phyloP scores from a whole-genome alignment of 768 basidiomycete species.

The Serendipita vermifera region DNA sequence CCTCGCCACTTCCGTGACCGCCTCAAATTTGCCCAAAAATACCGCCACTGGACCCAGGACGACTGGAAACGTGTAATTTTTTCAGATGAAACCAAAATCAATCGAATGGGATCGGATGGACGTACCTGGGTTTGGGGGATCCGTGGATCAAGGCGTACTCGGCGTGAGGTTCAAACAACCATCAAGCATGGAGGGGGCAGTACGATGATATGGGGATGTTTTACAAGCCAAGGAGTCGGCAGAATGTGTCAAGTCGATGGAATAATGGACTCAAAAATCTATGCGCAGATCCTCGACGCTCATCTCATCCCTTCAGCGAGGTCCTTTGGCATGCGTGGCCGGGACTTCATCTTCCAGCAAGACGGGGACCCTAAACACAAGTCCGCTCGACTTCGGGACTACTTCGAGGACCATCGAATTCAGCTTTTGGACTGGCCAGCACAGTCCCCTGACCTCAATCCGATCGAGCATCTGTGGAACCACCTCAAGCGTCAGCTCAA shows the following conservation, averaged over 20 bases:
- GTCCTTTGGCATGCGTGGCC: neutral
- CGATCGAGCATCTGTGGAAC: conserved; percentile 23
- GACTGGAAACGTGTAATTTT: conserved; percentile 23
- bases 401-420: conserved; percentile 16
- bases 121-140: conserved; percentile 22
- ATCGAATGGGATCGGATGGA: conserved; percentile 25
- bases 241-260: conserved; percentile 24
- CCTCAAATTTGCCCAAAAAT: conserved; percentile 18
- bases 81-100: conserved; percentile 27
- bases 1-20: conserved; percentile 15
- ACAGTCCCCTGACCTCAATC: conserved; percentile 23
- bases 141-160: conserved; percentile 21
- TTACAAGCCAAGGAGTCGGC: conserved; percentile 22
- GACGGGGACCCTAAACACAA: conserved; percentile 30
- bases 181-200: conserved; percentile 28
- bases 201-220: conserved; percentile 28
- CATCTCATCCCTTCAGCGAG: conserved; percentile 15
- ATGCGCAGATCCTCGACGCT: conserved; percentile 23
- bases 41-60: conserved; percentile 20
- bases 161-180: conserved; percentile 18
- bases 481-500: conserved; percentile 14
- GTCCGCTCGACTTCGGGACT: conserved; percentile 13
- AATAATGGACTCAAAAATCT: conserved; percentile 21
- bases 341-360: conserved; percentile 25
- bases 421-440: conserved; percentile 19